These are phyloP conservation scores for Tolypocladium nubicola DNA, from an alignment of 2,329 filamentous ascomycete genomes.

Conservation along the genomic window DNA sequence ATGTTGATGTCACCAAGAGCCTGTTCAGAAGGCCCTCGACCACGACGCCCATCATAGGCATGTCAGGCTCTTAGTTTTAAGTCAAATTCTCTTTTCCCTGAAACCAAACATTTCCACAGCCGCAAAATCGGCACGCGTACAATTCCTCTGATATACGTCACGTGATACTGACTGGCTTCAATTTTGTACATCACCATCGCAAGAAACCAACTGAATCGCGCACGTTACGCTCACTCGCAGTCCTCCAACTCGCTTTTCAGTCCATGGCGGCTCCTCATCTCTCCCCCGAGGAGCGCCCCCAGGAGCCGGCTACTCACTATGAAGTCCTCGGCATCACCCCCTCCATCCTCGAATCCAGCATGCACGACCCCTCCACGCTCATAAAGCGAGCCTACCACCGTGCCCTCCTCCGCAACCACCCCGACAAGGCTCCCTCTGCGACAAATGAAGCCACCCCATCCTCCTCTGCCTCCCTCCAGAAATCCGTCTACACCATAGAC, in stretches of 20 bases:
- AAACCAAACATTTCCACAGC: neutral
- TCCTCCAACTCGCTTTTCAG: neutral
- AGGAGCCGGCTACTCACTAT: conserved; percentile 39
- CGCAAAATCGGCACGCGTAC: neutral
- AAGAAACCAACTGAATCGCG: neutral
- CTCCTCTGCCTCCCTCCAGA: conserved; percentile 1
- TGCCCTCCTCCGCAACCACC: conserved; percentile 55
- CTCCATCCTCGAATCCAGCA: conserved; percentile 30
- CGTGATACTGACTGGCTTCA: neutral
- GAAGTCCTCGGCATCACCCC: conserved; percentile 47
- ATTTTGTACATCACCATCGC: neutral
- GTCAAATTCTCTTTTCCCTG: neutral
- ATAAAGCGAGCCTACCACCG: conserved; percentile 55
- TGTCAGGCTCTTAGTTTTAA: neutral
- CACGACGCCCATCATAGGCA: neutral
- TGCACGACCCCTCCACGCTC: conserved; percentile 31
- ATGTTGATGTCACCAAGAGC: too few relatives aligned
- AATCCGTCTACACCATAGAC: conserved; percentile 41
- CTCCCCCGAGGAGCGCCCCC: conserved; percentile 2
- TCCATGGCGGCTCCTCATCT: conserved; percentile 2
- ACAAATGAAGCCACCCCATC: conserved; percentile 1
- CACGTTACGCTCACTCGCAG: neutral
- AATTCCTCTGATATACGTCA: neutral
- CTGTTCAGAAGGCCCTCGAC: neutral
- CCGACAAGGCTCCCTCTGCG: conserved; percentile 38